A percentile compares a stretch with the other conserved stretches of the same genome.
phyloP scores from a whole-genome alignment of 2,329 filamentous ascomycete genomes.

The Graphiopsis chlorocephala region DNA sequence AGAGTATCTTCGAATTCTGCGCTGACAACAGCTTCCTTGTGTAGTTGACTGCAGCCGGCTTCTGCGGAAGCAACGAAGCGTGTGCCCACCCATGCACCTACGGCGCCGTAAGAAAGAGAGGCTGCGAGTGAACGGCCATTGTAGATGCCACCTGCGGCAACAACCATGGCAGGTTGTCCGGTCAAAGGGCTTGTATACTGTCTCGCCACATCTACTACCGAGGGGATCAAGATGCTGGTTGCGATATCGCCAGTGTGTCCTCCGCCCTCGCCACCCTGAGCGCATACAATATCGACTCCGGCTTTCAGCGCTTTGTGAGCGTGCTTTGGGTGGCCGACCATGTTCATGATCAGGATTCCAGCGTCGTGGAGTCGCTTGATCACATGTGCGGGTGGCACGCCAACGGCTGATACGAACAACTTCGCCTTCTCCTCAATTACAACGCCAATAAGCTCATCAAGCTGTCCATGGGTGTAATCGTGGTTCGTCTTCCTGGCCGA shows the following conservation, averaged over 20 bases:
- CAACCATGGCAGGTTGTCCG: constrained; percentile 70
- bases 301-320: constrained; percentile 82
- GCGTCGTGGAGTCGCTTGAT: constrained; percentile 75
- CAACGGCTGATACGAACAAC: constrained; percentile 84
- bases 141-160: constrained; percentile 84
- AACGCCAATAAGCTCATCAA: constrained; percentile 84
- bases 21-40: constrained; percentile 80
- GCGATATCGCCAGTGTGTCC: constrained; percentile 89
- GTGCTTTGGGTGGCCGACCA: constrained; percentile 92
- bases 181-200: constrained; percentile 69
- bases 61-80: constrained; percentile 82
- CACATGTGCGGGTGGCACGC: constrained; percentile 71
- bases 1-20: constrained; percentile 77
- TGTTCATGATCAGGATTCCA: constrained; percentile 89
- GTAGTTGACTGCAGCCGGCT: constrained; percentile 74
- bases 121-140: constrained; percentile 79
- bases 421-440: constrained; percentile 79
- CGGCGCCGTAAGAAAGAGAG: constrained; percentile 81
- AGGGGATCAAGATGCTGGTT: constrained; percentile 80
- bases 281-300: constrained; percentile 86
- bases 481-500: constrained; percentile 86
- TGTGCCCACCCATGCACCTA: constrained; percentile 91
- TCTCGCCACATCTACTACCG: constrained; percentile 78
- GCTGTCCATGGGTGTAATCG: constrained; percentile 87
- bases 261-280: constrained; percentile 89